These are phyloP conservation scores for Hypoxylon cercidicola DNA, from an alignment of 495 filamentous ascomycete genomes.

Conservation along the genomic window DNA sequence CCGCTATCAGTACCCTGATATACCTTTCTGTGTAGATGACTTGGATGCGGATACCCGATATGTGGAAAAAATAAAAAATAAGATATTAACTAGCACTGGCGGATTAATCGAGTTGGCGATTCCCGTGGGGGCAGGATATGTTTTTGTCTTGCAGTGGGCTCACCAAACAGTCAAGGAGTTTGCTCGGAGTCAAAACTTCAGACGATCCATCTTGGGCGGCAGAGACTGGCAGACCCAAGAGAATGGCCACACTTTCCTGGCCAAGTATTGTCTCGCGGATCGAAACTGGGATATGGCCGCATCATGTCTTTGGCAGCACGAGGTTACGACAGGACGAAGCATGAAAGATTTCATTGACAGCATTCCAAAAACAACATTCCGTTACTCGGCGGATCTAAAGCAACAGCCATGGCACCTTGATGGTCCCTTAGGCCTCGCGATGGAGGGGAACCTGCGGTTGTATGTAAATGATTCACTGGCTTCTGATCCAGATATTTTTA, in stretches of 20 bases:
- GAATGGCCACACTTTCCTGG: slow-evolving; percentile 21
- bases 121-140: background rate
- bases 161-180: slow-evolving; percentile 33
- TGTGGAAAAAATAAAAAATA: background rate
- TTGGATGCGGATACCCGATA: background rate
- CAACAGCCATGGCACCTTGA: no score
- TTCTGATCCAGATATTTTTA: slow-evolving; percentile 10
- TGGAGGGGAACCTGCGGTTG: slow-evolving; percentile 10
- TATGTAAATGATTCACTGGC: slow-evolving; percentile 15
- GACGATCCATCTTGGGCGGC: slow-evolving; percentile 8
- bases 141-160: slow-evolving; percentile 4
- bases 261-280: slow-evolving; percentile 8
- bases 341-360: slow-evolving; percentile 23
- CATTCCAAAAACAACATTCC: slow-evolving; percentile 4
- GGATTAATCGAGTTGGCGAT: slow-evolving; percentile 1
- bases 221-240: slow-evolving; percentile 6
- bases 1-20: no score
- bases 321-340: slow-evolving; percentile 19
- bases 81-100: slow-evolving; percentile 5
- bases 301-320: background rate
- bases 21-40: no score
- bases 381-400: no score
- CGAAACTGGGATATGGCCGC: background rate
- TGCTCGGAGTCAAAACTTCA: slow-evolving; percentile 15
- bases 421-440: background rate